phyloP scores from a whole-genome alignment of 106 monocot species.

The Platanthera zijinensis region DNA sequence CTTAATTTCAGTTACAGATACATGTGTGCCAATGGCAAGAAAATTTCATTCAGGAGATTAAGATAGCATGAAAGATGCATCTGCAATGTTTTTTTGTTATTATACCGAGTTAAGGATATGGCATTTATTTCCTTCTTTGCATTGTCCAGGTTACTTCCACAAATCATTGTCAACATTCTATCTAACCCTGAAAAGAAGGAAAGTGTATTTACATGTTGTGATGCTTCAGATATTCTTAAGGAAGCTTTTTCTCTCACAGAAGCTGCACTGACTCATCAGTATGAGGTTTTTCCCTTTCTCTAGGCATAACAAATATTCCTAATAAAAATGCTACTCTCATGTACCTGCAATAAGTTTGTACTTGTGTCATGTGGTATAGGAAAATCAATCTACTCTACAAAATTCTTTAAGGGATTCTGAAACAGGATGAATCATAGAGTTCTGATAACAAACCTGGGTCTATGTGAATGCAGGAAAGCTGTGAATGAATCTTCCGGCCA shows the following conservation, averaged over 20 bases:
- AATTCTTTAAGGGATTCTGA: background rate
- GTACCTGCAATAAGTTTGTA: background rate
- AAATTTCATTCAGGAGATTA: background rate
- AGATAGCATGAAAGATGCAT: background rate
- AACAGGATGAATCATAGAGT: too few relatives aligned
- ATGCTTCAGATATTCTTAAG: constrained; percentile 80
- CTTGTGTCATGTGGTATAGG: background rate
- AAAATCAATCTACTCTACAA: background rate
- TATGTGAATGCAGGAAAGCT: too few relatives aligned
- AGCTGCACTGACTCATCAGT: constrained; percentile 82
- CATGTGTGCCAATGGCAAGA: background rate
- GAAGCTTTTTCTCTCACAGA: constrained; percentile 76
- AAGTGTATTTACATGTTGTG: constrained; percentile 45
- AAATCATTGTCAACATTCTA: constrained; percentile 43
- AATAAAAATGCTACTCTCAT: background rate
- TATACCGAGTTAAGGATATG: background rate
- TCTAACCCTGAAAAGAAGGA: constrained; percentile 45
- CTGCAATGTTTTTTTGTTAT: constrained; percentile 1
- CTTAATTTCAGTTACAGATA: background rate
- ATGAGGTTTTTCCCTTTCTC: constrained; percentile 61
- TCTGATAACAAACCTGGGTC: too few relatives aligned
- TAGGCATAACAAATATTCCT: background rate
- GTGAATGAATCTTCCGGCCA: too few relatives aligned
- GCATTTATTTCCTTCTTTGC: constrained; percentile 6
- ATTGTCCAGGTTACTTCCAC: constrained; percentile 50